These are phyloP conservation scores for Gnomoniopsis sp. DNA, from an alignment of 2,329 filamentous ascomycete genomes.

Conservation along the genomic window DNA sequence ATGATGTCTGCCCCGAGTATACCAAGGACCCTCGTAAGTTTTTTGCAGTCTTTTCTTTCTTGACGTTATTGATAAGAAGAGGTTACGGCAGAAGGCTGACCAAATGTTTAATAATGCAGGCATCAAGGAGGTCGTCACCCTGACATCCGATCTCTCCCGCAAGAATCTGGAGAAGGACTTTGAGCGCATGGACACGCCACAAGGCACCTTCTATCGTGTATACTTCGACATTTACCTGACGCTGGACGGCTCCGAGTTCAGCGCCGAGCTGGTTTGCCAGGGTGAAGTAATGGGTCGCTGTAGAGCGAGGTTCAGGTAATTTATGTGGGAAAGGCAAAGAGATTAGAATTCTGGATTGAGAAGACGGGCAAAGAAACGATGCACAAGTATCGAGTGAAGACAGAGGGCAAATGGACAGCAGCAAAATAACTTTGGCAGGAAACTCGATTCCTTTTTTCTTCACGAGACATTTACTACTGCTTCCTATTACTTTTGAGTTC, in stretches of 20 bases:
- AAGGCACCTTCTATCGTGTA: slow-evolving; percentile 90
- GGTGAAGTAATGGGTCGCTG: slow-evolving; percentile 98
- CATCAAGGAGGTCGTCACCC: slow-evolving; percentile 97
- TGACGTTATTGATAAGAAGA: too few species aligned
- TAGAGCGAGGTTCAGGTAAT: slow-evolving; percentile 76
- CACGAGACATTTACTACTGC: background rate
- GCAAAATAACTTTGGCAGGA: background rate
- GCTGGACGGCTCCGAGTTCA: slow-evolving; percentile 95
- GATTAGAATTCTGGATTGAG: background rate
- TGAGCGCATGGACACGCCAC: slow-evolving; percentile 97
- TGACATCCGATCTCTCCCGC: slow-evolving; percentile 92
- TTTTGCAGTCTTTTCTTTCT: background rate
- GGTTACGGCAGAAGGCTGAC: slow-evolving; percentile 18
- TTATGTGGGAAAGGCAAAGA: slow-evolving; percentile 18
- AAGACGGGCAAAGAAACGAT: background rate
- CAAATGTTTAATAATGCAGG: slow-evolving; percentile 49
- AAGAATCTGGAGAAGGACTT: slow-evolving; percentile 99
- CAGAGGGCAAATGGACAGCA: background rate
- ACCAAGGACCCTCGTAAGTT: slow-evolving; percentile 97
- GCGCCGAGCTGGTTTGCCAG: slow-evolving; percentile 97
- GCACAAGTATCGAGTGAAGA: background rate
- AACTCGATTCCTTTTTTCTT: background rate
- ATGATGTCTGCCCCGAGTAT: slow-evolving; percentile 97
- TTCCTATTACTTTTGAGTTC: slow-evolving; percentile 1
- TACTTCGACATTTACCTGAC: slow-evolving; percentile 84